Conservation (phyloP, 2,329 filamentous ascomycete genomes). For the Phyllosticta citrichinensis region DNA sequence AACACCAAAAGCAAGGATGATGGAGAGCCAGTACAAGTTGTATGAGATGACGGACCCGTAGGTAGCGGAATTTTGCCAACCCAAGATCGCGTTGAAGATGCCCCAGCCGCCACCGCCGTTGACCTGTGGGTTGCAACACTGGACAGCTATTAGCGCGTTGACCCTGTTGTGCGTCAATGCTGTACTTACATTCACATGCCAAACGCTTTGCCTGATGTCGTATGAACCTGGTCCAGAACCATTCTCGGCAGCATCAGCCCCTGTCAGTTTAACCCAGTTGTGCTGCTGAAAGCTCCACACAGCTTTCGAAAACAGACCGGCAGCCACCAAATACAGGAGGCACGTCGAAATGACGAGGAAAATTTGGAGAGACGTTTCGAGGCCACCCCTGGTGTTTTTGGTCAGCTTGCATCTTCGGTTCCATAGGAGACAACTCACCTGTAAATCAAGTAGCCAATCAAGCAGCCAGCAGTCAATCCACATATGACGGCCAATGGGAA, state of each 20-base stretch:
- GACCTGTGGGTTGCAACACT: conserved; percentile 68
- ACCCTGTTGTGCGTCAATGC: background rate
- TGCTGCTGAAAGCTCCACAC: conserved; percentile 67
- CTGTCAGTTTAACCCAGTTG: conserved; percentile 54
- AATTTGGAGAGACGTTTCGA: conserved; percentile 55
- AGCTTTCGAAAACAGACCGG: conserved; percentile 67
- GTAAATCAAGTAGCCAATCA: conserved; percentile 68
- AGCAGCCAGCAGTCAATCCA: conserved; percentile 56
- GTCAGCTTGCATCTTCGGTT: background rate
- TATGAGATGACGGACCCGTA: conserved; percentile 81
- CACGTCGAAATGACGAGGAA: conserved; percentile 78
- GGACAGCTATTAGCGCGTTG: background rate
- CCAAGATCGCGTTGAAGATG: conserved; percentile 75
- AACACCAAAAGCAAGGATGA: conserved; percentile 54
- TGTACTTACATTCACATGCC: conserved; percentile 64
- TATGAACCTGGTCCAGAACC: conserved; percentile 65
- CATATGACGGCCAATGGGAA: conserved; percentile 69
- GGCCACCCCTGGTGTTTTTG: conserved; percentile 41
- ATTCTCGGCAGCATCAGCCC: conserved; percentile 52
- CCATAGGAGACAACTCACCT: conserved; percentile 44
- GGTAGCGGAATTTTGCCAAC: conserved; percentile 82
- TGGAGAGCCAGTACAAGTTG: conserved; percentile 74
- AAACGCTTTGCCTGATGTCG: conserved; percentile 66
- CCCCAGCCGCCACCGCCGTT: conserved; percentile 74
- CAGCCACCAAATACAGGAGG: conserved; percentile 73